These are phyloP conservation scores for Candida suzukii DNA, from an alignment of 805 yeast species.

Conservation along the genomic window DNA sequence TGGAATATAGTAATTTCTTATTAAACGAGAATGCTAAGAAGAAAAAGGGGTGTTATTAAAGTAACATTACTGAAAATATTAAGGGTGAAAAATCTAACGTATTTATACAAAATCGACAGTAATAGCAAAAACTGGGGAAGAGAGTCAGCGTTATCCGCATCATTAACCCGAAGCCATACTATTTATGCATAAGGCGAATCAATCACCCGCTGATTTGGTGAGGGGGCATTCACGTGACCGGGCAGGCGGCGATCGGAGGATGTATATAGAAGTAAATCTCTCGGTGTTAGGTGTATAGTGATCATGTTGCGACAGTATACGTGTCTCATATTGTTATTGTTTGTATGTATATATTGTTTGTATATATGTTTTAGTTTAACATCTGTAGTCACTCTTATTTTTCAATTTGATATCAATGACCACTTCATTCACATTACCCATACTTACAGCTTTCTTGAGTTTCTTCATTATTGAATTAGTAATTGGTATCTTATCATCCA, in stretches of 20 bases:
- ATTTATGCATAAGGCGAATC: background rate
- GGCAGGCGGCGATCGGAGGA: too few species aligned
- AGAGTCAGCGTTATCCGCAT: too few species aligned
- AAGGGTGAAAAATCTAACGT: background rate
- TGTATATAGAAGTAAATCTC: too few species aligned
- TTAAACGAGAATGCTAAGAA: background rate
- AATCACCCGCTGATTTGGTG: background rate
- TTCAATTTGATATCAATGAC: slow-evolving; percentile 21
- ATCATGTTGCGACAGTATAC: too few species aligned
- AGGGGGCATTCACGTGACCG: too few species aligned
- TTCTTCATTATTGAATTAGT: slow-evolving; percentile 11
- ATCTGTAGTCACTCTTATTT: slow-evolving; percentile 13
- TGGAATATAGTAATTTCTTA: too few species aligned
- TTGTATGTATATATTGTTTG: too few species aligned
- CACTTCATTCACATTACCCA: slow-evolving; percentile 21
- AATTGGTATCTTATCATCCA: slow-evolving; percentile 15
- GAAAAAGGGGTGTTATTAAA: background rate
- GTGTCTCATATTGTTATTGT: too few species aligned
- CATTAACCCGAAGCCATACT: background rate
- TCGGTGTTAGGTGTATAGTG: too few species aligned
- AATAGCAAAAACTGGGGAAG: background rate
- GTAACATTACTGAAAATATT: background rate
- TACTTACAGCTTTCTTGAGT: slow-evolving; percentile 15
- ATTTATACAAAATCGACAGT: background rate
- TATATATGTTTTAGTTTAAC: background rate